Evolutionary conservation across 1,139 yeast species (phyloP), one percentile per base, ranked within the genome.

Genomic region (Spencermartinsiella ligniputridi): DNA sequence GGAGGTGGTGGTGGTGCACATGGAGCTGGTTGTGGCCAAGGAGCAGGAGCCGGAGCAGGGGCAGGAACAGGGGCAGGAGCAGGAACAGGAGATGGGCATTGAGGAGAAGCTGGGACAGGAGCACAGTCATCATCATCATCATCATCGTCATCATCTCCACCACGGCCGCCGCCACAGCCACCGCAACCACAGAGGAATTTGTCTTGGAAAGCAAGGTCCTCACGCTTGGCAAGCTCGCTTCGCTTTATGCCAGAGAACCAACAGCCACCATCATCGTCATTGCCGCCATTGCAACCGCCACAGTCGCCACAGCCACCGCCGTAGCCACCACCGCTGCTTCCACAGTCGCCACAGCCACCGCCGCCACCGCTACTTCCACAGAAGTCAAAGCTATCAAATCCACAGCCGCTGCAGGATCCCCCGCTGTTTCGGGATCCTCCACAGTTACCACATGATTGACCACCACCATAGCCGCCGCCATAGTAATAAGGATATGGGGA

Each of bases 1-100:
- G 4, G 45, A 21, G 40, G 29, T 5, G 50, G 47, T 12, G 39
- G 33, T 13, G 48, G 40, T 12, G 41, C 34, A 13, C 40, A 30
- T 21, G 50, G 37, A 32, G 47, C 35, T 8, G 48, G 41, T 6
- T 44, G 42, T 27, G 42, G 33, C 19, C 38, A 37, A 29, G 35
- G 24, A 18, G 33, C 38, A 11, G 47, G 41, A 15, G 47, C 40
- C 18, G 39, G 40, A 3, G 44, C 36, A n/a, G 45, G 44, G 6
- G 46, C 32, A 17, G 45, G 45, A 17, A 46, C 38, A 29, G 41
- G 37, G 16, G 36, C 39, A 8, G 45, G 43, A 22, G 42, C 36
- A 32, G 49, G 44, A 19, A 39, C 38, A 22, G 42, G 39, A 43
- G 40, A 13, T 35, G 47, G 45, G 32, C 15, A n/a, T 44, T 41